Evolutionary conservation across 2,329 filamentous ascomycete genomes (phyloP).

Genomic region (Dactylella cylindrospora): DNA sequence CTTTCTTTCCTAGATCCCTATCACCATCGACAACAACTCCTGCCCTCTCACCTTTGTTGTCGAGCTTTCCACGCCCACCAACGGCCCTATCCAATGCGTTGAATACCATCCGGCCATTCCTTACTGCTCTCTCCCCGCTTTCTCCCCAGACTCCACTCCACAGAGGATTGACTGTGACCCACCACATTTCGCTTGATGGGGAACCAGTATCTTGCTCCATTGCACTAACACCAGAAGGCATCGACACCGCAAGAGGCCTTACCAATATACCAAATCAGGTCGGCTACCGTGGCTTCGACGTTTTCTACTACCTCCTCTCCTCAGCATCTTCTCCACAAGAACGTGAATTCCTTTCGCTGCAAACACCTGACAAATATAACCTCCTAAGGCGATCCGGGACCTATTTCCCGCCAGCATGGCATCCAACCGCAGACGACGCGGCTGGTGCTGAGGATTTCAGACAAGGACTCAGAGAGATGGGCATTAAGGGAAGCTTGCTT

Average conservation of each 20-base stretch:
- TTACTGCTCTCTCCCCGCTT: conserved; percentile 88
- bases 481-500: conserved; percentile 83
- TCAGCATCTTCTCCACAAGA: conserved; percentile 87
- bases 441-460: conserved; percentile 93
- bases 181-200: conserved; percentile 69
- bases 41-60: conserved; percentile 75
- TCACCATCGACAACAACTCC: conserved; percentile 73
- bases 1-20: conserved; percentile 6
- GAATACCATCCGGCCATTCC: conserved; percentile 79
- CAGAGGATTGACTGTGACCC: conserved; percentile 71
- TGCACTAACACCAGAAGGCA: conserved; percentile 79
- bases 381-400: conserved; percentile 81
- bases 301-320: conserved; percentile 94
- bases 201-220: conserved; percentile 74
- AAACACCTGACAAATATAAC: conserved; percentile 72
- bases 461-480: conserved; percentile 80
- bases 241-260: conserved; percentile 79
- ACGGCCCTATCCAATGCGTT: conserved; percentile 74
- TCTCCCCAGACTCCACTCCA: conserved; percentile 72
- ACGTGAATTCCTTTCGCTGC: conserved; percentile 80
- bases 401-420: conserved; percentile 80
- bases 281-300: conserved; percentile 91
- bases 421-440: conserved; percentile 88
- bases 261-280: conserved; percentile 75
- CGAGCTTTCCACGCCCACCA: conserved; percentile 76